Conservation (phyloP, 2,329 filamentous ascomycete genomes). For the Clonostachys rosea region DNA sequence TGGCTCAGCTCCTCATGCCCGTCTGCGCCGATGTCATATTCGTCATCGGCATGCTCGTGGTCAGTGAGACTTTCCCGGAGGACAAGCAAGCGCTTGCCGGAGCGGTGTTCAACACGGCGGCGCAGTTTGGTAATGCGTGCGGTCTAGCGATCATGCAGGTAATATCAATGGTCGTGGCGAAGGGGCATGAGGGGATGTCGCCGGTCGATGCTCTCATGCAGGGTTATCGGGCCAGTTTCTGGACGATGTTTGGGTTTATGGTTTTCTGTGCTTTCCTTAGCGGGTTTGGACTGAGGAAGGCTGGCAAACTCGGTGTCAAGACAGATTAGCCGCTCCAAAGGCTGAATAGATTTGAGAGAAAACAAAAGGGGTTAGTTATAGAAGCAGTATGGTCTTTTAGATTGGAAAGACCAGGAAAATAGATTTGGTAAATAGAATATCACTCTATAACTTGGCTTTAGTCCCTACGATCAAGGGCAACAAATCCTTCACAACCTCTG, state of each 20-base stretch:
- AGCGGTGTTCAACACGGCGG: conserved; percentile 55
- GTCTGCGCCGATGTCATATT: conserved; percentile 44
- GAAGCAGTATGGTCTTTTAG: too few relatives aligned
- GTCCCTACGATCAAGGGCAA: background rate
- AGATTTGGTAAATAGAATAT: too few relatives aligned
- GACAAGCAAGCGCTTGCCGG: conserved; percentile 55
- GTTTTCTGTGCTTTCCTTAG: conserved; percentile 30
- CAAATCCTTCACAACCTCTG: background rate
- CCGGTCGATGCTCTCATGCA: conserved; percentile 28
- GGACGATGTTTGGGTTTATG: conserved; percentile 43
- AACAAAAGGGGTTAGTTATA: too few relatives aligned
- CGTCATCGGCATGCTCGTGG: conserved; percentile 49
- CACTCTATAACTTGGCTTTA: too few relatives aligned
- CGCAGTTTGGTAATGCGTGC: conserved; percentile 49
- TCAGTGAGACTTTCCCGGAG: conserved; percentile 49
- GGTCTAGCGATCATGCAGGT: conserved; percentile 42
- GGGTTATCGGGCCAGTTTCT: conserved; percentile 46
- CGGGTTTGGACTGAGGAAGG: conserved; percentile 29
- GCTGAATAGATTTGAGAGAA: background rate
- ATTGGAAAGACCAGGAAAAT: too few relatives aligned
- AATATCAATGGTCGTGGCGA: conserved; percentile 30
- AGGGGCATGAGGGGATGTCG: conserved; percentile 16
- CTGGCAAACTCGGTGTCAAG: conserved; percentile 41
- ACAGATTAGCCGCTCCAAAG: conserved; percentile 15
- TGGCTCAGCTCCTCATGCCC: conserved; percentile 33